These are phyloP conservation scores for Phytophthora quininea DNA, from an alignment of 352 stramenopile species.

Conservation along the genomic window DNA sequence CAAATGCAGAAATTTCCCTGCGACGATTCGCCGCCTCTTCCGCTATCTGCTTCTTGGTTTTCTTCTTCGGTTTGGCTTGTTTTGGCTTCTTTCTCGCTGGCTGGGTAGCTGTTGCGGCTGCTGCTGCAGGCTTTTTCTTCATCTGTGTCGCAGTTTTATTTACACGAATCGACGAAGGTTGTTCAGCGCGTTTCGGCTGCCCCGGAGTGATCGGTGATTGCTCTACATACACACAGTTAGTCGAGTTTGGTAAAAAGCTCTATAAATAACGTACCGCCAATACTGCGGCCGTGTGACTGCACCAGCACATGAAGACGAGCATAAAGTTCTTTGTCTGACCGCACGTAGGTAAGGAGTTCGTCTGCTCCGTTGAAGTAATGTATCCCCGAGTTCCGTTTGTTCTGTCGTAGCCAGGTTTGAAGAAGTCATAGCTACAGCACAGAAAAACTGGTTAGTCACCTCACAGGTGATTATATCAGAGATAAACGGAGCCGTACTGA, in stretches of 20 bases:
- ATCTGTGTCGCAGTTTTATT: too few species aligned
- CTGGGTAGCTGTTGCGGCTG: not conserved
- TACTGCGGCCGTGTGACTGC: not conserved
- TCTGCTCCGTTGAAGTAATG: not conserved
- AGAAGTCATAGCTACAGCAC: not conserved
- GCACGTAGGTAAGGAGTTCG: not conserved
- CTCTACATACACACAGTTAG: too few species aligned
- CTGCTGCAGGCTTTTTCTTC: too few species aligned
- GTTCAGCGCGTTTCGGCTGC: too few species aligned
- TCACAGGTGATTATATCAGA: not conserved
- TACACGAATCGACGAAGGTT: too few species aligned
- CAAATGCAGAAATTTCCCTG: conserved; percentile 2
- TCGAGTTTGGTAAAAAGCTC: too few species aligned
- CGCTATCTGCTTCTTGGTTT: conserved; percentile 5
- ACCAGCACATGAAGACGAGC: not conserved
- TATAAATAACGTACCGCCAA: not conserved
- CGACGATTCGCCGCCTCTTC: not conserved
- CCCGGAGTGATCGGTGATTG: too few species aligned
- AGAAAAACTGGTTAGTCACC: not conserved
- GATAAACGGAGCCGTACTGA: not conserved
- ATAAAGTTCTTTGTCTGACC: not conserved
- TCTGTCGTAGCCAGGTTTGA: not conserved
- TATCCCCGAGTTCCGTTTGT: not conserved
- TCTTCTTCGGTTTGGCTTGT: not conserved
- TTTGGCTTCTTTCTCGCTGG: not conserved